phyloP scores from a whole-genome alignment of 805 yeast species.

The Helenozyma baotianmanensis region DNA sequence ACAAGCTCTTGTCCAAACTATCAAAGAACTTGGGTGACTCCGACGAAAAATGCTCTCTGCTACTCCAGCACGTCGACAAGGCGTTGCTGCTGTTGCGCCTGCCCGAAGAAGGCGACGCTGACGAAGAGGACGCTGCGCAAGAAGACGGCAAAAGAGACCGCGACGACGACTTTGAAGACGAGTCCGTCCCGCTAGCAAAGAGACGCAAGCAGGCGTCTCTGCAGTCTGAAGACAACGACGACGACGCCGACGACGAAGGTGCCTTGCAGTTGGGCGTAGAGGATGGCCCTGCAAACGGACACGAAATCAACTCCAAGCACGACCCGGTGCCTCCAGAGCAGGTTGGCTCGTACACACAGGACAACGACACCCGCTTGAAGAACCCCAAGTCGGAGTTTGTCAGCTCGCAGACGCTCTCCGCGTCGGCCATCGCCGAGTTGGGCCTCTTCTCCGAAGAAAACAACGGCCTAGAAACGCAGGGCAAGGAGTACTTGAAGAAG shows the following conservation, averaged over 20 bases:
- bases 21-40: conserved; percentile 34
- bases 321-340: conserved; percentile 46
- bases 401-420: conserved; percentile 61
- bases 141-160: conserved; percentile 5
- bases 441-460: conserved; percentile 61
- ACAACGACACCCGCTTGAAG: conserved; percentile 55
- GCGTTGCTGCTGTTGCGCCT: too few relatives aligned
- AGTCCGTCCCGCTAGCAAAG: conserved; percentile 13
- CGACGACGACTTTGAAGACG: conserved; percentile 10
- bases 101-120: conserved; percentile 1
- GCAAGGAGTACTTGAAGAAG: conserved; percentile 66
- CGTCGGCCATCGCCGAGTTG: conserved; percentile 54
- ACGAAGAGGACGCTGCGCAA: conserved; percentile 2
- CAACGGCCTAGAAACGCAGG: conserved; percentile 59
- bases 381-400: conserved; percentile 79
- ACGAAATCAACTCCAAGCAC: conserved; percentile 20
- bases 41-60: conserved; percentile 26
- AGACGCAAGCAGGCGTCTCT: conserved; percentile 5
- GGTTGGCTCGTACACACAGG: conserved; percentile 40
- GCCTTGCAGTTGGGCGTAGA: conserved; percentile 11
- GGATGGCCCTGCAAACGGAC: background rate
- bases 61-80: conserved; percentile 9
- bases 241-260: conserved; percentile 10
- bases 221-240: conserved; percentile 5
- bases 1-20: conserved; percentile 38